Evolutionary conservation across 495 filamentous ascomycete species (phyloP).

Genomic region (Aspergillus coremiiformis): DNA sequence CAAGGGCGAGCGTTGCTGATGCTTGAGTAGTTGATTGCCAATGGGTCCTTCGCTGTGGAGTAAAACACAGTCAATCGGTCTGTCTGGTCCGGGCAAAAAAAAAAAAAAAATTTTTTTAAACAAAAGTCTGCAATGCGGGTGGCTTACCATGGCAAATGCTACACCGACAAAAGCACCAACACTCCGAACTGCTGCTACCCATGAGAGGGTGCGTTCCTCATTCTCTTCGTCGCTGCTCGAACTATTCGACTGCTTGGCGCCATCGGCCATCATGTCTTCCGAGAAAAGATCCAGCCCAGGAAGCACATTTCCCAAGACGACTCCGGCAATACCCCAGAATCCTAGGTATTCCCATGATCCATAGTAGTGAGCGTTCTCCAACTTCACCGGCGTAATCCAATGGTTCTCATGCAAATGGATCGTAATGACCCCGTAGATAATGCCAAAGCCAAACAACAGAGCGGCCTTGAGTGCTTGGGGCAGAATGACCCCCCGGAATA

Average conservation of each 20-base stretch:
- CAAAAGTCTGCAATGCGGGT: background rate
- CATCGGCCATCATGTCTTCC: conserved; percentile 24
- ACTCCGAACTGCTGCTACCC: conserved; percentile 75
- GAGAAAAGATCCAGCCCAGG: conserved; percentile 77
- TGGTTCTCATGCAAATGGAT: conserved; percentile 71
- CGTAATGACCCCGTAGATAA: conserved; percentile 78
- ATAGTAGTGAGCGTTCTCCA: conserved; percentile 48
- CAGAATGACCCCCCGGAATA: conserved; percentile 39
- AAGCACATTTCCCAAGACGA: conserved; percentile 67
- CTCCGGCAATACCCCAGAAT: conserved; percentile 76
- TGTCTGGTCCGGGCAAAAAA: no score
- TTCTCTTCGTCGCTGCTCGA: conserved; percentile 21
- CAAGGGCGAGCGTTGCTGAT: conserved; percentile 82
- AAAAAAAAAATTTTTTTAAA: no score
- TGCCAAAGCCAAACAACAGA: conserved; percentile 72
- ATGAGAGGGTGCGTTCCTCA: conserved; percentile 49
- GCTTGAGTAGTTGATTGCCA: conserved; percentile 94
- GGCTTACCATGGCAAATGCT: conserved; percentile 85
- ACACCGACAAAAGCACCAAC: conserved; percentile 94
- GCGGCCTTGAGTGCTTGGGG: conserved; percentile 47
- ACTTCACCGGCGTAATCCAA: conserved; percentile 55
- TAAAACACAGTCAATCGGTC: conserved; percentile 7
- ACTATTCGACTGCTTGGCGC: conserved; percentile 17
- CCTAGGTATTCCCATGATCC: conserved; percentile 62
- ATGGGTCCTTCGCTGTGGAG: conserved; percentile 64